A percentile compares a stretch with the other conserved stretches of the same genome.
Evolutionary conservation across 2,329 filamentous ascomycete genomes (phyloP).

Genomic region (Fusarium globosum): DNA sequence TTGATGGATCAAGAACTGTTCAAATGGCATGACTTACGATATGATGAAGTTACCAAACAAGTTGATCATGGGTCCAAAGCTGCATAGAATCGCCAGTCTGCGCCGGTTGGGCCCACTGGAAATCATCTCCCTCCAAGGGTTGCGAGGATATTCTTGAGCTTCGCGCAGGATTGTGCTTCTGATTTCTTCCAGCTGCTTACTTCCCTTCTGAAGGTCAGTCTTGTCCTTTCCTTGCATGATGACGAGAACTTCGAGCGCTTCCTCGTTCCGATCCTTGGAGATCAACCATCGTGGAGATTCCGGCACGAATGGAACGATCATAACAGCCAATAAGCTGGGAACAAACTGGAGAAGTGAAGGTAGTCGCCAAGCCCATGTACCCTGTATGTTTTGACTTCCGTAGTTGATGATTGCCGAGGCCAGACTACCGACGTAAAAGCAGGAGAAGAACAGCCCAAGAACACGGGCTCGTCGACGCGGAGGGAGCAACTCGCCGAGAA

Average conservation of each 20-base stretch:
- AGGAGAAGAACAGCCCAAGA: neutral
- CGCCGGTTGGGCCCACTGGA: neutral
- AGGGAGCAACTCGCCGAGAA: neutral
- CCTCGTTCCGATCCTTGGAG: neutral
- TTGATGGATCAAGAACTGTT: accelerated
- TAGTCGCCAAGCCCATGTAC: neutral
- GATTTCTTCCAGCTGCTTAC: neutral
- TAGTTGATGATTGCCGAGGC: neutral
- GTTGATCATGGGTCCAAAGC: neutral
- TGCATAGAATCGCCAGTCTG: neutral
- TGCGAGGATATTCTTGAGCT: neutral
- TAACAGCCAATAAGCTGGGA: neutral
- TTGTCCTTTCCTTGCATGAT: neutral
- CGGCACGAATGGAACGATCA: neutral
- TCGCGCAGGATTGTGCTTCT: neutral
- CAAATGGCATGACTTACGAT: neutral
- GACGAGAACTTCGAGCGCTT: neutral
- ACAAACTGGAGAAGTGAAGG: neutral
- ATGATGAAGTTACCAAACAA: slow-evolving; percentile 2
- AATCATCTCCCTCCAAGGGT: neutral
- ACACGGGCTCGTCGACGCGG: neutral
- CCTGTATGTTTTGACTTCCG: neutral
- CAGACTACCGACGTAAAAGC: neutral
- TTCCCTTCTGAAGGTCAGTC: neutral
- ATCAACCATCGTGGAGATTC: slow-evolving; percentile 1